Base-by-base conservation (phyloP, 75 land plant genomes). In the Picea sitchensis region DNA sequence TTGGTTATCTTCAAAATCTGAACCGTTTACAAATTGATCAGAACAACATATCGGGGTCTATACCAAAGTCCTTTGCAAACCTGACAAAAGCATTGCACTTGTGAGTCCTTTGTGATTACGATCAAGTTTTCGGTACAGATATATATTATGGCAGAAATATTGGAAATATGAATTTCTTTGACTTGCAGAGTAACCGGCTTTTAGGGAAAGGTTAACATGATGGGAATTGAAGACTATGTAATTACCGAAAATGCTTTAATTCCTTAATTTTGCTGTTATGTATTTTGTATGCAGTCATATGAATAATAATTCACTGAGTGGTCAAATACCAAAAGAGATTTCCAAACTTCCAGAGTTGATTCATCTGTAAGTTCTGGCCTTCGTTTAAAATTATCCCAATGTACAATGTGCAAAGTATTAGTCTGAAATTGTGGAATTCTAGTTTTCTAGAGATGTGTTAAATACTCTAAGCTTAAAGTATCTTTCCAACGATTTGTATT, bases 241-340 rank as follows among this genome's bases (percentile, higher is more conserved):
- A 8, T 64, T 8, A 32, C 17, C 0, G 23, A 30, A 18, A 34
- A 79, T 62, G 77, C 7, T 36, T 0, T n/a, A 47, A 47, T 47
- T 47, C 51, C 6, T 57, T 58, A 15, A 30, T 58, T 23, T 47
- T 63, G 8, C 11, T 63, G n/a, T 9, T 65, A 77, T 58, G 32
- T 3, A n/a, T 59, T 72, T 72, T 13, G 47, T 31, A 31, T 62
- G 67, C 91, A 93, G 95, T 78, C 95, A 93, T 79, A 82, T 93
- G 91, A 93, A 93, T 84, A 89, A 93, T 61, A 93, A 93, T 61
- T 91, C 91, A 65, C 58, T 93, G 15, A 91, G 85, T 71, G 95
- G 95, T 59, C 81, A 80, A 65, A 85, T 93, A 80, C 95, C 95
- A 54, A 57, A 80, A 31, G 93, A 91, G 81, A 78, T 93, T 36